These are phyloP conservation scores for Cenchrus americanus DNA, from an alignment of 176 grass and related monocot species.

Conservation along the genomic window DNA sequence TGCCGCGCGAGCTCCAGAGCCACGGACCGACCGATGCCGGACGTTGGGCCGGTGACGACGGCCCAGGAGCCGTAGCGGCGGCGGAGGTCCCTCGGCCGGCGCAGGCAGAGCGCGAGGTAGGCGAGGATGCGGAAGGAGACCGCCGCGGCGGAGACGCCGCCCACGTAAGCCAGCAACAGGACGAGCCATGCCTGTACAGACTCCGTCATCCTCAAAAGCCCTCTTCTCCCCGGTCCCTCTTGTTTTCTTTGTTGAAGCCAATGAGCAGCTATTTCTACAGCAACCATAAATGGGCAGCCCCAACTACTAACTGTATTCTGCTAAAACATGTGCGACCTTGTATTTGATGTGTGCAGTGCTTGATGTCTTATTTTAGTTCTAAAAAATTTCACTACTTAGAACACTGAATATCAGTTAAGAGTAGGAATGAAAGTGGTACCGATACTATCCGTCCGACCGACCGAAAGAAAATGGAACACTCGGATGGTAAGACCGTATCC, in stretches of 20 bases:
- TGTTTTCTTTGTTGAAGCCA: not conserved
- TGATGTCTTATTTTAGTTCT: too few relatives aligned
- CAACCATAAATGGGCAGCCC: too few relatives aligned
- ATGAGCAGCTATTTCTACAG: too few relatives aligned
- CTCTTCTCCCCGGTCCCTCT: not conserved
- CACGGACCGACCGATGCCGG: conserved; percentile 55
- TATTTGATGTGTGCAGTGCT: too few relatives aligned
- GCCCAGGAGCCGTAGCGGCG: conserved; percentile 59
- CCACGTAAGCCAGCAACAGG: not conserved
- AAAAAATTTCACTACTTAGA: too few relatives aligned
- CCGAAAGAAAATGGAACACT: too few relatives aligned
- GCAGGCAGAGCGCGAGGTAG: not conserved
- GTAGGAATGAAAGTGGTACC: too few relatives aligned
- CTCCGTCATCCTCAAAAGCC: not conserved
- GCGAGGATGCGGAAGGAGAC: not conserved
- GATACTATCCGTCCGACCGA: too few relatives aligned
- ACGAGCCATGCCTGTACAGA: not conserved
- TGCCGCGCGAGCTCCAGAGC: conserved; percentile 46
- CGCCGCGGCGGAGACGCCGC: not conserved
- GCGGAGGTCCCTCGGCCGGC: conserved; percentile 18
- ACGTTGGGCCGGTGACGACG: conserved; percentile 55
- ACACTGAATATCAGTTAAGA: too few relatives aligned
- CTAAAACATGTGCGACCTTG: too few relatives aligned
- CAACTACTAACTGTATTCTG: too few relatives aligned
- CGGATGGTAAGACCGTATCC: too few relatives aligned